Base-by-base conservation (phyloP, 176 grass and related monocot genomes). In the Eleusine coracana region DNA sequence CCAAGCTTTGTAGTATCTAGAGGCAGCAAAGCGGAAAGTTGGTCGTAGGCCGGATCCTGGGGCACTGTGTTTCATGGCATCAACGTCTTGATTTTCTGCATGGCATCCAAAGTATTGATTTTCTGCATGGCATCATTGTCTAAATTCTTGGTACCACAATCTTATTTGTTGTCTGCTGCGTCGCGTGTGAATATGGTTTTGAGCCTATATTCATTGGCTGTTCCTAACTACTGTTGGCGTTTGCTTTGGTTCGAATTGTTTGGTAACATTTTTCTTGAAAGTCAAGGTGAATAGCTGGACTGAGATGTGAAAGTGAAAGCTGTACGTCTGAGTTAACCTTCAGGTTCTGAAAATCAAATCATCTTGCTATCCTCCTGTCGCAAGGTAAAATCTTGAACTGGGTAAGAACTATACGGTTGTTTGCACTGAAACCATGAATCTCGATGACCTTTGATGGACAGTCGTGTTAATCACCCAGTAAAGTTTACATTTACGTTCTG, bases 201-300 rank as follows among this genome's bases (percentile, higher is more conserved):
- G 5, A 42, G 37, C 29, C 31, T 2, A 15, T 34, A 34, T 34
- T 34, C 31, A 34, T 34, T 34, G 31, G 31, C 31, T 40, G 50
- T 82, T 76, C 21, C 15, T 49, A 62, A 27, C 15, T 41, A 65
- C 56, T 78, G 44, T 80, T 44, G 39, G 28, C 68, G 76, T 2
- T 70, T 80, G 40, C 51, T 75, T 85, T 46, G 41, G 56, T 75
- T 21, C 68, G 42, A 25, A 9, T 44, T 25, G 25, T 42, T 66
- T 52, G 82, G 87, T 89, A 23, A 34, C 70, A 10, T 84, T 75
- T 50, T 36, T 75, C 82, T 84, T 89, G 2, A 11, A 80, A 63
- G 34, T 44, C 0, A 84, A 81, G 87, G 10, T 74, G 62, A 27
- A 64, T 7, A 76, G 23, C 76, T 63, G 41, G 70, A 44, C 13